Evolutionary conservation across 805 yeast species (phyloP).

Genomic region (Kazachstania africana): DNA sequence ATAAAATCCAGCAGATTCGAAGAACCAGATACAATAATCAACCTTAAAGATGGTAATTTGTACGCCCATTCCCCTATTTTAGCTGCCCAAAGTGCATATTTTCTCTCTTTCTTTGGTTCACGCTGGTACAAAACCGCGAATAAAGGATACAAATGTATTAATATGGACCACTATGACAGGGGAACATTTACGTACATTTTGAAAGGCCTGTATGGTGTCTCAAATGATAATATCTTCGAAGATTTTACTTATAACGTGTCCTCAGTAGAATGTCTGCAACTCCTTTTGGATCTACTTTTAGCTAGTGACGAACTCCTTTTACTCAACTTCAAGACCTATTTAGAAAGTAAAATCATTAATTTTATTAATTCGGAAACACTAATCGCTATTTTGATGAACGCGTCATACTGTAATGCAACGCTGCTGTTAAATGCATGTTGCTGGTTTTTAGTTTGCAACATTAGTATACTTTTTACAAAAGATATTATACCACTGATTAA

Average conservation of each 20-base stretch:
- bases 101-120: constrained; percentile 43
- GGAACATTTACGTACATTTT: constrained; percentile 39
- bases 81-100: constrained; percentile 47
- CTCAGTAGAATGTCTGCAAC: constrained; percentile 8
- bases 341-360: constrained; percentile 50
- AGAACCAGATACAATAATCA: constrained; percentile 33
- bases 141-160: constrained; percentile 17
- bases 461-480: constrained; percentile 49
- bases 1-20: not conserved
- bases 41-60: constrained; percentile 35
- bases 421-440: constrained; percentile 50
- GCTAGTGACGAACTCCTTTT: constrained; percentile 53
- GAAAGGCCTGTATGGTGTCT: constrained; percentile 43
- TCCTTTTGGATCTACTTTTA: constrained; percentile 45
- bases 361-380: constrained; percentile 52
- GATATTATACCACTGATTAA: constrained; percentile 27
- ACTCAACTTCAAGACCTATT: constrained; percentile 43
- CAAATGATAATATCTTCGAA: constrained; percentile 9
- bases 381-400: constrained; percentile 39
- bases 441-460: constrained; percentile 56
- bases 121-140: constrained; percentile 36
- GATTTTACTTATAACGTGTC: constrained; percentile 9
- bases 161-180: constrained; percentile 30
- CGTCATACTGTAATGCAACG: constrained; percentile 39
- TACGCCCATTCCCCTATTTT: constrained; percentile 42